Base-by-base conservation (phyloP, 148 eudicot species). In the Euryodendron excelsum region DNA sequence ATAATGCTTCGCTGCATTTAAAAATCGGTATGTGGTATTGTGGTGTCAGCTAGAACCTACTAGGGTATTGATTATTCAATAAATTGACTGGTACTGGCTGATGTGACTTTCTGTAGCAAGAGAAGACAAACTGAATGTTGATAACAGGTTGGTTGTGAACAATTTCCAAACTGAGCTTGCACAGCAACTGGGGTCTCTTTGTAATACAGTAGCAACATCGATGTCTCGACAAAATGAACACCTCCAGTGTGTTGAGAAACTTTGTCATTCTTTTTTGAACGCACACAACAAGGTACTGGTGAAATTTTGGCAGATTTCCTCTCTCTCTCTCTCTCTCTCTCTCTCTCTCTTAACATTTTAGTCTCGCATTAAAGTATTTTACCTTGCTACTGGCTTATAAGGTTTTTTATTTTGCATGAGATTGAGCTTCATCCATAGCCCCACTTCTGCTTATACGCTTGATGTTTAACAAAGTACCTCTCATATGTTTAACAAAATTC, bases 61-160 rank as follows among this genome's bases (percentile, higher is more conserved):
- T 60, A 27, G 8, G 18, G 27, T 31, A 15, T 62, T 60, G 20
- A 39, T 9, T 67, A 0, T 45, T 31, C 30, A 44, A 39, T 60
- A 17, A 39, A 28, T 70, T 74, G 37, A 75, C 55, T 71, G 60
- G 4, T 76, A 34, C 58, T 59, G 13, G 50, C 52, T 61, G 62
- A 59, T 41, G 55, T 82, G 33, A 37, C 79, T 70, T 72, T 78
- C 37, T 82, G 71, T 85, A 96, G 99, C 88, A 59, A 90, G 95
- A 77, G 98, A 92, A 81, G 98, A 92, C 89, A 91, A 90, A 79
- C 70, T 94, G 73, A 90, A 75, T 82, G 88, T 87, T 62, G 91
- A 88, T 53, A 94, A 94, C 84, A 92, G 94, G 83, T 90, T 93
- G 41, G 89, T 91, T 70, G 90, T 90, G 80, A 80, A 65, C 77